Evolutionary conservation across 1,284 basidiomycete genomes (phyloP), one percentile per base, ranked within the genome.

Genomic region (Taiwanofungus camphoratus): DNA sequence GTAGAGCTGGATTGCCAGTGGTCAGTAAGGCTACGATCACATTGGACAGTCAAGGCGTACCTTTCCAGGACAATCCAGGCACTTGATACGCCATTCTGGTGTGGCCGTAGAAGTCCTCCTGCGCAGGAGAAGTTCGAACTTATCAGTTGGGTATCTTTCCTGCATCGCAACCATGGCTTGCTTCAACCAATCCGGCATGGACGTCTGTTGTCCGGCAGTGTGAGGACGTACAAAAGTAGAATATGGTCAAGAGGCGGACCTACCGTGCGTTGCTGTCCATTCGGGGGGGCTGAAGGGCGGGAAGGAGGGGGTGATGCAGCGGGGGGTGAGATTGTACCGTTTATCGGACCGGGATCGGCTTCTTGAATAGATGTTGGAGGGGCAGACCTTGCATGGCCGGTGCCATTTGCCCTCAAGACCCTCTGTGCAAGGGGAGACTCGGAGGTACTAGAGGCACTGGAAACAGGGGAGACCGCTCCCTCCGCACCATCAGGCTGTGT

Each of bases 1-100:
- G 72, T 98, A 99, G 44, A 98, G 67, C 84, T 93, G 22, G 5
- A 32, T 36, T 36, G 39, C 36, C 36, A 52, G 52, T 58, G 45
- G 64, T 51, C 12, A 40, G 22, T 16, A 32, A 21, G 15, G 11
- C 3, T 13, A 39, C 15, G 39, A 2, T 23, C 29, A 38, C 5
- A 27, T 20, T 7, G 45, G 12, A 13, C n/a, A 35, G 8, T n/a
- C 22, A 29, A 36, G 7, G 60, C 73, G 15, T 49, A 92, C 91
- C 76, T 93, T 93, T 58, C 90, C 91, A 51, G 92, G 92, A 64
- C 95, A 98, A 63, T 98, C 95, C 47, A 85, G 61, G 65, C 95
- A 99, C 64, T 91, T 93, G 57, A 97, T 78, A 16, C 93, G 77
- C 93, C 94, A 98, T 62, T 94, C 90, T 3, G 77, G 70, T 29